These are phyloP conservation scores for Salicornia ramosissima DNA, from an alignment of 148 eudicot genomes.

Conservation along the genomic window DNA sequence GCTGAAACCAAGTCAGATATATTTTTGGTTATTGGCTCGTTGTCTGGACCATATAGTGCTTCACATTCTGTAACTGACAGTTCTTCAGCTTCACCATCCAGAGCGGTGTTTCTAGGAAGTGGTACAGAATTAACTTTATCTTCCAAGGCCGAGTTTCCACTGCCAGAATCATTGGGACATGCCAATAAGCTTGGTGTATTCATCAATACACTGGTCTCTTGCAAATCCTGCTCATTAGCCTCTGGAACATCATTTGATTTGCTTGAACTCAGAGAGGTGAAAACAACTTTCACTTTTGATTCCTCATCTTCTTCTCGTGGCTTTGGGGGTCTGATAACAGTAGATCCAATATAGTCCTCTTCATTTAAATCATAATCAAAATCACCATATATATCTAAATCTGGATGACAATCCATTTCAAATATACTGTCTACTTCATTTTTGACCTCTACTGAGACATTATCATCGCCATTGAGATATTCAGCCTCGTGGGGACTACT, in stretches of 20 bases:
- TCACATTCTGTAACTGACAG: conserved; percentile 67
- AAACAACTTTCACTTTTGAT: conserved; percentile 73
- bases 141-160: conserved; percentile 24
- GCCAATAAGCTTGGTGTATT: conserved; percentile 23
- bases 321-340: conserved; percentile 38
- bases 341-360: conserved; percentile 62
- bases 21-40: conserved; percentile 45
- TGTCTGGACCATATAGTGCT: conserved; percentile 88
- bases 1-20: conserved; percentile 30
- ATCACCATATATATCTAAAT: conserved; percentile 90
- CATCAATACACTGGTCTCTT: conserved; percentile 5
- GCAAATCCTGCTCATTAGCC: conserved; percentile 22
- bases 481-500: conserved; percentile 48
- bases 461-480: conserved; percentile 23
- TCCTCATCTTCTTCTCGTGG: conserved; percentile 43
- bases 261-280: conserved; percentile 47
- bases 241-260: conserved; percentile 23
- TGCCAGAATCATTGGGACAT: conserved; percentile 18
- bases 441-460: conserved; percentile 19
- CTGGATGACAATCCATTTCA: conserved; percentile 74
- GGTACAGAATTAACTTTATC: conserved; percentile 16
- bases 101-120: conserved; percentile 28
- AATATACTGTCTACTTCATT: conserved; percentile 51
- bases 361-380: conserved; percentile 88
- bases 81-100: conserved; percentile 49